Evolutionary conservation across 169 alveolate genomes (phyloP).

Genomic region (Plasmodium falciparum): DNA sequence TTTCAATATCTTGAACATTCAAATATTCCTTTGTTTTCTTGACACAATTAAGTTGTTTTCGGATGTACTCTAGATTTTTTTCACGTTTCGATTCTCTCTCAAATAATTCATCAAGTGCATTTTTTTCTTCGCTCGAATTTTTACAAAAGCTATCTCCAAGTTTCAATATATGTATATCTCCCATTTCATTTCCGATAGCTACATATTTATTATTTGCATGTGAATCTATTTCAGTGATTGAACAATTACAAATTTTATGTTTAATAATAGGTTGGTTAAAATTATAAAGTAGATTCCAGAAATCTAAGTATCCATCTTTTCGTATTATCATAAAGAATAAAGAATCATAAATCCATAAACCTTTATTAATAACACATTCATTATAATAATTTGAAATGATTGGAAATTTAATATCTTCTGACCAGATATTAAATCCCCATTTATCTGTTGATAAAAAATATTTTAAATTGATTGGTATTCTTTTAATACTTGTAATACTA

Average conservation of each 20-base stretch:
- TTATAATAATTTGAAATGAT: conserved; percentile 65
- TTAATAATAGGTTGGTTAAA: conserved; percentile 65
- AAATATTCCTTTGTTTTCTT: conserved; percentile 37
- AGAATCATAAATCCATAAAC: conserved; percentile 61
- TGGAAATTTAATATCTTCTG: conserved; percentile 71
- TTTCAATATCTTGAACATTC: conserved; percentile 24
- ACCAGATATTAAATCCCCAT: conserved; percentile 77
- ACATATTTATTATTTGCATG: conserved; percentile 51
- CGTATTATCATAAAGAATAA: conserved; percentile 54
- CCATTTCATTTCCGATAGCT: conserved; percentile 57
- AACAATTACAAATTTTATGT: conserved; percentile 64
- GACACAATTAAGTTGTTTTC: conserved; percentile 70
- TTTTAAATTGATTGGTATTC: conserved; percentile 63
- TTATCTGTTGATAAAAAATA: conserved; percentile 67
- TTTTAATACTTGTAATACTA: conserved; percentile 48
- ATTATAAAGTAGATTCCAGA: conserved; percentile 64
- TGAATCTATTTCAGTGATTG: conserved; percentile 70
- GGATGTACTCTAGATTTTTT: conserved; percentile 56
- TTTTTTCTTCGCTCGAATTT: conserved; percentile 66
- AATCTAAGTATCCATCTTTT: conserved; percentile 73
- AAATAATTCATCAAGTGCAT: conserved; percentile 48
- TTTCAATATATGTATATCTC: conserved; percentile 68
- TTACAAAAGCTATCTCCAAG: conserved; percentile 59
- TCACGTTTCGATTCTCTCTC: conserved; percentile 73
- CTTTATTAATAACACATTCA: conserved; percentile 67